Evolutionary conservation across 441 rosid species (phyloP), one percentile per base, ranked within the genome.

Genomic region (Brassica hybrid): DNA sequence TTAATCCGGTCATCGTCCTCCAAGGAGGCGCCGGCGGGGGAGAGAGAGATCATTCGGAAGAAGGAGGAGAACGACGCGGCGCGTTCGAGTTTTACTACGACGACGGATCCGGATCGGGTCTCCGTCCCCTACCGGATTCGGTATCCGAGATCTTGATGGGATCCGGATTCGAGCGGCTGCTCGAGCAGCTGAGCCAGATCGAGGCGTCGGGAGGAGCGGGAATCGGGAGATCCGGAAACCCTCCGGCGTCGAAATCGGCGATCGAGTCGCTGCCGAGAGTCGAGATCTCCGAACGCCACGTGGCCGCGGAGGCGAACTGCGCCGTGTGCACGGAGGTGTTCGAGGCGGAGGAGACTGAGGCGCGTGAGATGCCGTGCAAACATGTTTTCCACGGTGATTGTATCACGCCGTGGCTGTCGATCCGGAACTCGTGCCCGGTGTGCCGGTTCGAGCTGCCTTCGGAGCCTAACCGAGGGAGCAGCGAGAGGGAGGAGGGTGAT

Each of bases 1-100:
- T 86, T 79, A 91, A 93, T 57, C 97, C 95, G 0, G 89, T 91
- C 65, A 81, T 93, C 69, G 94, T 88, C 69, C 89, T 91, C 9
- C 95, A 91, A 1, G 92, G 98, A 1, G 18, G 84, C 60, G 14
- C 85, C 6, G 88, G 79, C 25, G 56, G 11, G 2, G 18, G 58
- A 16, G 57, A 18, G 72, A 63, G 9, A 60, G 76, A 7, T 3
- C 23, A 54, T 54, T 17, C 59, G 23, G 93, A 90, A 1, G 91
- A 94, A 0, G 23, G 81, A 14, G 56, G 81, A 14, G 57, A 50
- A 0, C 61, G 25, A 57, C 25, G 60, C 60, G 25, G 60, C 60
- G 13, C 61, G 9, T 57, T 57, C 5, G 61, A 57, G 61, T 57
- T 57, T 57, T 57, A 57, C 27, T 57, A 57, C 61, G 61, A 57